Percentiles rank a stretch among this genome's conserved stretches.
phyloP scores from a whole-genome alignment of 129 eudicot genomes.

The Mikania micrantha region DNA sequence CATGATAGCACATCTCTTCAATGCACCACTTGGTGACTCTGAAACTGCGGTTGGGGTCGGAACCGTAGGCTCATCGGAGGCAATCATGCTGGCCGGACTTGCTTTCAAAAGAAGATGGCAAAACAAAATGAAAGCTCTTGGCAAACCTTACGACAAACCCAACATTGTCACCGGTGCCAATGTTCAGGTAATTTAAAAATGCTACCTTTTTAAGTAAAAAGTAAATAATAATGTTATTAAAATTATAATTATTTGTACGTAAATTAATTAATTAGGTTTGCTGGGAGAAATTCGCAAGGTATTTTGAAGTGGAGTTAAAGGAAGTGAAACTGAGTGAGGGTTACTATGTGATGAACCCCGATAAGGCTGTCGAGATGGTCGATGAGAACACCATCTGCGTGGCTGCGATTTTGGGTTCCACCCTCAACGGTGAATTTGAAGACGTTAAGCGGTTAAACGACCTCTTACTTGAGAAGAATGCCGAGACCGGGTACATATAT shows the following conservation, averaged over 20 bases:
- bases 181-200: conserved; percentile 45
- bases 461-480: conserved; percentile 58
- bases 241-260: background rate
- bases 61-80: conserved; percentile 92
- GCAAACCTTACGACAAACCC: conserved; percentile 75
- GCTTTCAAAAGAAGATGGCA: conserved; percentile 94
- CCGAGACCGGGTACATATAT: conserved; percentile 40
- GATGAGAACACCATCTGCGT: conserved; percentile 92
- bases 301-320: conserved; percentile 81
- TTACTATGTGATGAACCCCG: conserved; percentile 82
- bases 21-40: conserved; percentile 72
- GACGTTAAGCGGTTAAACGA: conserved; percentile 71
- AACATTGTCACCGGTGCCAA: conserved; percentile 94
- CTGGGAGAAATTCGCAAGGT: conserved; percentile 90
- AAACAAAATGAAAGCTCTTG: conserved; percentile 63
- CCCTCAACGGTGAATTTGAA: conserved; percentile 84
- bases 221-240: no score
- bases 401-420: conserved; percentile 81
- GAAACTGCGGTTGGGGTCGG: conserved; percentile 77
- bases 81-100: conserved; percentile 85
- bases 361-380: conserved; percentile 71
- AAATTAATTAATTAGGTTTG: conserved; percentile 39
- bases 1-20: conserved; percentile 77
- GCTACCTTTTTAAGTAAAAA: no score
- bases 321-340: conserved; percentile 69